phyloP scores from a whole-genome alignment of 2,329 filamentous ascomycete species.

The Colletotrichum neosansevieriae region DNA sequence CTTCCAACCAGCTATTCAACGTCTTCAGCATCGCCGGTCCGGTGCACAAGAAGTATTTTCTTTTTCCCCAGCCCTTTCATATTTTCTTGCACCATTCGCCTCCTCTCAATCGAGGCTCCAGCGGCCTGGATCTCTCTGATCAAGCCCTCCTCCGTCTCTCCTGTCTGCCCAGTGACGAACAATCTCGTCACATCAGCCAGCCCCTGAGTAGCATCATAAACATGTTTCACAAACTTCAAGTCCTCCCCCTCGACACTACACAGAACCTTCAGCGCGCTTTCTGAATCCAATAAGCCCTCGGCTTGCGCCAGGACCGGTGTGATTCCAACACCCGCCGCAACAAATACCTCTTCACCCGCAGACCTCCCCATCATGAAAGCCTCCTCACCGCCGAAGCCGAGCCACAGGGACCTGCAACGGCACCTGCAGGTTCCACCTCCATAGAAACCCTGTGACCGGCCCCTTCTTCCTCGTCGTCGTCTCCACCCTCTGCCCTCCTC shows the following conservation, averaged over 20 bases:
- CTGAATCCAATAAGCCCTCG: constrained; percentile 55
- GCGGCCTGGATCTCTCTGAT: constrained; percentile 50
- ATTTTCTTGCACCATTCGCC: constrained; percentile 57
- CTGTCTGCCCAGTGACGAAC: constrained; percentile 70
- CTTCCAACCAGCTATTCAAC: constrained; percentile 64
- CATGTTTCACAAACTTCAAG: constrained; percentile 70
- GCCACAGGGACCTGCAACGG: constrained; percentile 73
- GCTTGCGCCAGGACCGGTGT: constrained; percentile 83
- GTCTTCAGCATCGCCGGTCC: constrained; percentile 55
- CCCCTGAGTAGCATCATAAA: constrained; percentile 63
- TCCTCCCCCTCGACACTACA: constrained; percentile 77
- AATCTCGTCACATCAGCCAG: constrained; percentile 67
- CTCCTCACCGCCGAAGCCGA: constrained; percentile 78
- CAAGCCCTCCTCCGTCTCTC: constrained; percentile 49
- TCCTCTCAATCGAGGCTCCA: constrained; percentile 50
- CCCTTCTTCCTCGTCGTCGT: constrained; percentile 80
- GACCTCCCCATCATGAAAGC: constrained; percentile 50
- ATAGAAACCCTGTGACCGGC: constrained; percentile 74
- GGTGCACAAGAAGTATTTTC: constrained; percentile 66
- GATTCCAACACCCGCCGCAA: constrained; percentile 86
- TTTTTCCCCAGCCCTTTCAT: constrained; percentile 53
- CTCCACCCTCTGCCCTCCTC: constrained; percentile 63
- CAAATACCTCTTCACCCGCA: constrained; percentile 62
- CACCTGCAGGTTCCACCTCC: constrained; percentile 63
- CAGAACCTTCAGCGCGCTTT: constrained; percentile 65